Percentiles rank a stretch among this genome's conserved stretches.
Evolutionary conservation across 2,329 filamentous ascomycete genomes (phyloP).

Genomic region (Pseudocercospora musae): DNA sequence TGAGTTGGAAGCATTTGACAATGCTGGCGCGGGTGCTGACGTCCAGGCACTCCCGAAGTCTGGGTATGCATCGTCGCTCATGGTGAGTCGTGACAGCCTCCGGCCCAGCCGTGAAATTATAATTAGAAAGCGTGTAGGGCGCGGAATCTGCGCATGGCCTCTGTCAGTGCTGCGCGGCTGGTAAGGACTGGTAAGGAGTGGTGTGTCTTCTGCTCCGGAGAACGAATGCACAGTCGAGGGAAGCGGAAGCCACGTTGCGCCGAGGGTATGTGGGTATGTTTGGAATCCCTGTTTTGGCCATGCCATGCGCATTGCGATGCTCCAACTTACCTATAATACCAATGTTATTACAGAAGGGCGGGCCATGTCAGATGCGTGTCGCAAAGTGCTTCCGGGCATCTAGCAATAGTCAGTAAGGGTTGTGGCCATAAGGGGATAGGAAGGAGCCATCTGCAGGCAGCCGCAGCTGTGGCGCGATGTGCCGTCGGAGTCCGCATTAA

Average conservation of each 20-base stretch:
- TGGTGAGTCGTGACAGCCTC: slow-evolving; percentile 9
- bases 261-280: background rate
- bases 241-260: background rate
- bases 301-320: background rate
- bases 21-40: slow-evolving; percentile 6
- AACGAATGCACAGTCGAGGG: background rate
- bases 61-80: slow-evolving; percentile 35
- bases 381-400: background rate
- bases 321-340: background rate
- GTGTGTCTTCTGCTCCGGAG: background rate
- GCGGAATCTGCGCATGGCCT: slow-evolving; percentile 9
- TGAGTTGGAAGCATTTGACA: background rate
- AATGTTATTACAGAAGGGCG: background rate
- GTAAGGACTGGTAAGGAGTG: background rate
- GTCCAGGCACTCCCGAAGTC: slow-evolving; percentile 42
- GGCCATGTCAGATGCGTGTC: background rate
- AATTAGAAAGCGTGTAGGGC: background rate
- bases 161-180: background rate
- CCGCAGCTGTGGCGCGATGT: background rate
- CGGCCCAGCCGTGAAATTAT: background rate
- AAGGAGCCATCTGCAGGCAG: background rate
- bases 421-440: background rate
- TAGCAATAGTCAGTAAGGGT: no score
- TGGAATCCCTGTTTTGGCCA: background rate
- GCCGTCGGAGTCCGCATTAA: background rate